Evolutionary conservation across 78 protist species (phyloP).

Genomic region (Dictyostelium purpureum): DNA sequence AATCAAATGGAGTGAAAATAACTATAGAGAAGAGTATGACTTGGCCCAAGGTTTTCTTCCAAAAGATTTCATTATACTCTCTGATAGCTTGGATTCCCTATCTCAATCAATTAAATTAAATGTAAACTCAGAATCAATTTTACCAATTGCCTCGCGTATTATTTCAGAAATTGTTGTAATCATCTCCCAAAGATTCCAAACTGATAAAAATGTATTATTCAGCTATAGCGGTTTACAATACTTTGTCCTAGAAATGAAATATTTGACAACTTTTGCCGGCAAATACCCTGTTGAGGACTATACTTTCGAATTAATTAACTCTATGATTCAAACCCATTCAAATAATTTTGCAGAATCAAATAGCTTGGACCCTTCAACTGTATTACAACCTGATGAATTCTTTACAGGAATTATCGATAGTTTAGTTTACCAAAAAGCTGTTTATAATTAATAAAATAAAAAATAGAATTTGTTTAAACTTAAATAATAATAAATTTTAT

Average conservation of each 20-base stretch:
- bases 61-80: slow-evolving; percentile 31
- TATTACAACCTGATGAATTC: slow-evolving; percentile 26
- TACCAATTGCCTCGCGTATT: slow-evolving; percentile 57
- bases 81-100: slow-evolving; percentile 35
- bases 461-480: too few relatives aligned
- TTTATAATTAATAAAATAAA: slow-evolving; percentile 34
- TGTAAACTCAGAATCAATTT: slow-evolving; percentile 30
- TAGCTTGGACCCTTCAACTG: slow-evolving; percentile 13
- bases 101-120: neutral
- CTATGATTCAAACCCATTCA: slow-evolving; percentile 27
- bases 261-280: slow-evolving; percentile 40
- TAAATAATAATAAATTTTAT: neutral
- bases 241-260: slow-evolving; percentile 62
- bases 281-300: slow-evolving; percentile 31
- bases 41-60: slow-evolving; percentile 51
- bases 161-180: slow-evolving; percentile 44
- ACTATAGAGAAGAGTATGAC: slow-evolving; percentile 34
- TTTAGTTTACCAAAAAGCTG: slow-evolving; percentile 74
- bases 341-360: neutral
- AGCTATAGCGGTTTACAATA: slow-evolving; percentile 69
- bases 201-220: neutral
- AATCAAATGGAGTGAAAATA: slow-evolving; percentile 58
- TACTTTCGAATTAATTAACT: slow-evolving; percentile 40
- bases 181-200: slow-evolving; percentile 17
- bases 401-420: slow-evolving; percentile 38